Evolutionary conservation across 139 green algal species (phyloP), one percentile per base, ranked within the genome.

Genomic region (Medakamo hakoo): DNA sequence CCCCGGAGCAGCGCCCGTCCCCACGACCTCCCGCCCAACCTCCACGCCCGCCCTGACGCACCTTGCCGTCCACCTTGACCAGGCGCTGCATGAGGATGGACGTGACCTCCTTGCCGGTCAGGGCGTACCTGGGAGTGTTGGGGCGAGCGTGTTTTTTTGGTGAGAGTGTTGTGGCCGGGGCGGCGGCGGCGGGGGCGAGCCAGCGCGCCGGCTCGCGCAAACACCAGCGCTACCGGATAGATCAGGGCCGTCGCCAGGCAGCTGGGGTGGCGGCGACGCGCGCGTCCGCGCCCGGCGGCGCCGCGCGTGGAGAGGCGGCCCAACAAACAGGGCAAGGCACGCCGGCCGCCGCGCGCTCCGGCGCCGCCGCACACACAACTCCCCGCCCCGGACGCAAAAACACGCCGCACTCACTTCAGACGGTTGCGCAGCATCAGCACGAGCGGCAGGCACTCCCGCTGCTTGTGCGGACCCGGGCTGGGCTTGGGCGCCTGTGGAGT

Each of bases 71-170:
- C 30, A 99, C 87, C 78, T 93, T 87, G 14, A 99, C 77, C 56
- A 93, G 84, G 40, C 93, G 83, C 78, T 98, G 86, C 89, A 95
- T 98, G 48, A 98, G 80, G 68, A 99, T 99, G 63, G 82, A 76
- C 60, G 74, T 88, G 62, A 97, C 91, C 80, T 99, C 93, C 67
- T 86, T 85, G 68, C 85, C 84, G n/a, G 84, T 99, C 49, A 99
- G 80, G 22, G 93, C 93, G 75, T 99, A 99, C 85, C 87, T 94
- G 74, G 24, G 9, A 30, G 55, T 29, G 22, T 9, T 29, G 55
- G 55, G 16, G 55, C 4, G 48, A 56, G 16, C 19, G 18, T 56
- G 19, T 56, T n/a, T 56, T 16, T 16, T 56, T 56, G 16, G 16
- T 56, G 18, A 56, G 19, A 56, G 16, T 56, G 16, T 56, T 56